These are phyloP conservation scores for Penicillium griseofulvum DNA, from an alignment of 2,329 filamentous ascomycete genomes.

Conservation along the genomic window DNA sequence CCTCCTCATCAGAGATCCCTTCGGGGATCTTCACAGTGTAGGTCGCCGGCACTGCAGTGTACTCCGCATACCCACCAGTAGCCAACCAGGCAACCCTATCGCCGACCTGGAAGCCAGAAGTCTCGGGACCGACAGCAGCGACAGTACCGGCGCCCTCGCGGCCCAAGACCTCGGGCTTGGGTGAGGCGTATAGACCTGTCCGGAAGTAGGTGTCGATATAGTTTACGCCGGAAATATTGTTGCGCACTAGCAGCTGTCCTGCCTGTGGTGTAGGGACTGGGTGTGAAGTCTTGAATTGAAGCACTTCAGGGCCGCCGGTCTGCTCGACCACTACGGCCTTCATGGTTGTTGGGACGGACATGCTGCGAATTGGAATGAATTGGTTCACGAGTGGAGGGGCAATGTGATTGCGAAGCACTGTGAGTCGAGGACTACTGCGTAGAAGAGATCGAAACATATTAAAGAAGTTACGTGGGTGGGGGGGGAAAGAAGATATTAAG, in stretches of 20 bases:
- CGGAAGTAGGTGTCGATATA: conserved; percentile 94
- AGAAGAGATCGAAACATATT: conserved; percentile 16
- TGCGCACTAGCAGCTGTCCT: conserved; percentile 76
- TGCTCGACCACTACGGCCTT: conserved; percentile 70
- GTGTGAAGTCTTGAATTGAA: conserved; percentile 68
- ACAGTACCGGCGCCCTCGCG: conserved; percentile 75
- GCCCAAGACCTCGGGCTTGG: conserved; percentile 72
- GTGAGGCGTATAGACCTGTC: conserved; percentile 71
- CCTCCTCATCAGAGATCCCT: conserved; percentile 58
- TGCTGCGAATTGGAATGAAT: conserved; percentile 36
- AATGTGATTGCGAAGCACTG: conserved; percentile 16
- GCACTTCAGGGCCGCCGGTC: conserved; percentile 68
- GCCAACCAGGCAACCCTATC: conserved; percentile 70
- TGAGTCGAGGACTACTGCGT: conserved; percentile 14
- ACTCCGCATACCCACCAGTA: conserved; percentile 57
- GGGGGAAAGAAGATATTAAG: not conserved
- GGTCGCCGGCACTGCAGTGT: conserved; percentile 52
- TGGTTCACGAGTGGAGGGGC: not conserved
- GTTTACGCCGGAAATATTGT: conserved; percentile 77
- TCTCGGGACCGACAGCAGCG: conserved; percentile 55
- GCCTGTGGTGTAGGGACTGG: conserved; percentile 66
- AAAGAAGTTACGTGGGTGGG: not conserved
- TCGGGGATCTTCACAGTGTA: conserved; percentile 64
- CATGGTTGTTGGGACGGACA: conserved; percentile 63
- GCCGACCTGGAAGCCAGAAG: conserved; percentile 60